These are phyloP conservation scores for Crithidia bombi DNA, from an alignment of 208 protist genomes.

Conservation along the genomic window DNA sequence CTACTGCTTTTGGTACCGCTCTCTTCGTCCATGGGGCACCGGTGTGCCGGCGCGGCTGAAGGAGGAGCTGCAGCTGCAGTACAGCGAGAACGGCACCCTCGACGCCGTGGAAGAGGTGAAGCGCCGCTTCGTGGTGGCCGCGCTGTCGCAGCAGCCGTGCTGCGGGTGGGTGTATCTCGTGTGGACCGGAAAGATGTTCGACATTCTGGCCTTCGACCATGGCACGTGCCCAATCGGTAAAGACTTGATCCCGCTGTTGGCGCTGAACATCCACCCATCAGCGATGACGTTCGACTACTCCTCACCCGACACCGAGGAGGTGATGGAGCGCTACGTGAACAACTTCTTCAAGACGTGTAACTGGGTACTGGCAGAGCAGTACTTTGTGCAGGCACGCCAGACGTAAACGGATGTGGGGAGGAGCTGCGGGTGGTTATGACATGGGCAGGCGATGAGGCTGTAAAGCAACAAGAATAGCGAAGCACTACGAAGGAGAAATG, in stretches of 20 bases:
- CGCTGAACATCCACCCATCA: constrained; percentile 76
- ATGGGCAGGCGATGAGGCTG: no score
- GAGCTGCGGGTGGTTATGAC: no score
- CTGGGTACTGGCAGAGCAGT: constrained; percentile 71
- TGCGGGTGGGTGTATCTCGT: constrained; percentile 88
- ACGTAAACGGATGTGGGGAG: not conserved
- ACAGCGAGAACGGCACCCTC: constrained; percentile 56
- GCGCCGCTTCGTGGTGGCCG: constrained; percentile 49
- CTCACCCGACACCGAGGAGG: constrained; percentile 6
- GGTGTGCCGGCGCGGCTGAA: constrained; percentile 58
- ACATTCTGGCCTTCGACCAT: constrained; percentile 79
- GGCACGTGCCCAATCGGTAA: constrained; percentile 77
- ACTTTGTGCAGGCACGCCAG: constrained; percentile 47
- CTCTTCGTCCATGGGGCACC: constrained; percentile 84
- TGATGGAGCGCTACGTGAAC: constrained; percentile 66
- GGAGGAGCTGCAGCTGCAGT: constrained; percentile 80
- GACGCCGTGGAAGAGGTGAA: constrained; percentile 72
- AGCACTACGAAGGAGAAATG: not conserved
- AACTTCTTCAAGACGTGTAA: constrained; percentile 92
- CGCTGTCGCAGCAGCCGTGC: constrained; percentile 63
- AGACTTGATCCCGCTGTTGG: constrained; percentile 77
- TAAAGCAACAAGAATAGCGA: not conserved
- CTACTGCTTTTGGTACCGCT: constrained; percentile 92
- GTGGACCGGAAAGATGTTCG: constrained; percentile 82
- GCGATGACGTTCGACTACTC: constrained; percentile 72